phyloP scores from a whole-genome alignment of 345 rosid genomes.

The Syzygium aromaticum region DNA sequence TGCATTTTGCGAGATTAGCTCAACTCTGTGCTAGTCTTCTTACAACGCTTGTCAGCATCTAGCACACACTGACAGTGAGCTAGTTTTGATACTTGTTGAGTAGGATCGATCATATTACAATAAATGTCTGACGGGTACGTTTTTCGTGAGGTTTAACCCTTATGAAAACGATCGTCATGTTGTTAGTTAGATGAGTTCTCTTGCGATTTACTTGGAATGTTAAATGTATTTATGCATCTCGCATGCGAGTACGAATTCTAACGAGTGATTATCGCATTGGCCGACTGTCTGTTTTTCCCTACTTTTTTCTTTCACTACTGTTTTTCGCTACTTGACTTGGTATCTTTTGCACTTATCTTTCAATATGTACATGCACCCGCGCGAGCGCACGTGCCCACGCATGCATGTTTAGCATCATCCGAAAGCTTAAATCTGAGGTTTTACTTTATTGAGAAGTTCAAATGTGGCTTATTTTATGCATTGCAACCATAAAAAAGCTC shows the following conservation, averaged over 20 bases:
- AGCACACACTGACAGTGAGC: background rate
- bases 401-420: background rate
- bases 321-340: no score
- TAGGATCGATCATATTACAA: background rate
- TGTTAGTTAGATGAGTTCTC: background rate
- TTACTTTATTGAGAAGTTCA: background rate
- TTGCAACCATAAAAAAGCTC: background rate
- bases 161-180: background rate
- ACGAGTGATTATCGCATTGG: background rate
- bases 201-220: background rate
- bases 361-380: background rate
- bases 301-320: no score
- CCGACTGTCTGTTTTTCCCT: background rate
- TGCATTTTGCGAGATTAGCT: no score
- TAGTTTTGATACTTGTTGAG: background rate
- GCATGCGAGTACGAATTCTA: background rate
- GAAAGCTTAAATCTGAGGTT: background rate
- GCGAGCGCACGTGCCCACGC: background rate
- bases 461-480: background rate
- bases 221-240: rapidly evolving
- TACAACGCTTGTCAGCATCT: background rate
- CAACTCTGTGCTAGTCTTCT: background rate
- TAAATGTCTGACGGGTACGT: background rate
- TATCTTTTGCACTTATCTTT: no score
- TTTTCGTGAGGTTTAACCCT: background rate